Conservation (phyloP, 1,284 basidiomycete species). For the Fistulinella cinereoalba region DNA sequence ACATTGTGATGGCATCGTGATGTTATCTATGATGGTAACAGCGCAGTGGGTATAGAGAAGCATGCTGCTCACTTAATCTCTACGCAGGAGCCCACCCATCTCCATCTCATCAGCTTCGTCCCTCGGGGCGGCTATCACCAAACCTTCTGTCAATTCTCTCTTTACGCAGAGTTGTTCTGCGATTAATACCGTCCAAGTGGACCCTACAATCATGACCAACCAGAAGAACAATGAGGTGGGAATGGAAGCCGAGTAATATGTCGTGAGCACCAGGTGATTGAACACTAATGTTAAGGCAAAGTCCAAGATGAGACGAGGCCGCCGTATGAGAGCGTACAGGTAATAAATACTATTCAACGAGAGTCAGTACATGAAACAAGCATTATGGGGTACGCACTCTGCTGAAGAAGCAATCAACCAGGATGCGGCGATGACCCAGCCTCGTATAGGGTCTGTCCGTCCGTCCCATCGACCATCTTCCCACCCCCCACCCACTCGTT, state of each 20-base stretch:
- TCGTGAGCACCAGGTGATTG: constrained; percentile 88
- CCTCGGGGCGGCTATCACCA: constrained; percentile 52
- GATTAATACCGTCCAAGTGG: constrained; percentile 72
- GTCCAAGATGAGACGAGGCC: constrained; percentile 93
- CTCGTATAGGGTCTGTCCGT: constrained; percentile 69
- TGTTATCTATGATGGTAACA: constrained; percentile 14
- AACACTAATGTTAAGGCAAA: constrained; percentile 88
- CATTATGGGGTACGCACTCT: constrained; percentile 58
- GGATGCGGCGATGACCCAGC: constrained; percentile 83
- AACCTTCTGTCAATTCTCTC: constrained; percentile 87
- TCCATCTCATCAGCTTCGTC: constrained; percentile 53
- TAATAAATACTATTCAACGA: constrained; percentile 69
- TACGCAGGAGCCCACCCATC: constrained; percentile 52
- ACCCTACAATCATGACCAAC: constrained; percentile 70
- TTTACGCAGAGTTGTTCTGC: constrained; percentile 92
- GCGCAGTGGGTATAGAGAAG: constrained; percentile 5
- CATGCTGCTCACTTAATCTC: constrained; percentile 28
- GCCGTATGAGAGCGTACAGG: constrained; percentile 82
- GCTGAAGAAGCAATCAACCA: constrained; percentile 79
- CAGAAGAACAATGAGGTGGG: constrained; percentile 92
- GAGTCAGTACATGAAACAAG: constrained; percentile 20
- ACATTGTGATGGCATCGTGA: constrained; percentile 24
- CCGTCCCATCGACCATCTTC: constrained; percentile 52
- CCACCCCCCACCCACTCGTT: constrained; percentile 58
- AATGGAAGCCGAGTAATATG: constrained; percentile 84